A percentile compares a stretch with the other conserved stretches of the same genome.
These are phyloP conservation scores for Camelina neglecta DNA, from an alignment of 345 rosid genomes.

Conservation along the genomic window DNA sequence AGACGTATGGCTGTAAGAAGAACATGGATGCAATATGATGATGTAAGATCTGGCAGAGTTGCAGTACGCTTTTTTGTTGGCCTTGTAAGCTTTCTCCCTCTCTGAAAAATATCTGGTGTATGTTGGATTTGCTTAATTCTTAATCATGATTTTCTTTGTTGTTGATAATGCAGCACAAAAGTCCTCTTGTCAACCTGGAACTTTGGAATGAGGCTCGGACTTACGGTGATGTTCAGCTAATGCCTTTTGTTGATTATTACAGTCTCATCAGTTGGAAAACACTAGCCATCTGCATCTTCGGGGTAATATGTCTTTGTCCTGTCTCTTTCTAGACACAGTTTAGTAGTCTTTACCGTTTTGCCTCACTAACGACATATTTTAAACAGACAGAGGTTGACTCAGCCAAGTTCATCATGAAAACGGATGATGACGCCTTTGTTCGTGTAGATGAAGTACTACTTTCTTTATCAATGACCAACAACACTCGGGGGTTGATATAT, in stretches of 20 bases:
- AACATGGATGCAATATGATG: constrained; percentile 97
- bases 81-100: constrained; percentile 63
- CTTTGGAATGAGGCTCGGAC: constrained; percentile 92
- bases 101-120: neutral
- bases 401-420: constrained; percentile 93
- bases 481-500: constrained; percentile 70
- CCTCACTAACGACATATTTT: constrained; percentile 43
- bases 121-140: neutral
- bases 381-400: constrained; percentile 74
- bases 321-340: constrained; percentile 6
- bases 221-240: constrained; percentile 86
- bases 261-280: constrained; percentile 97
- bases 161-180: constrained; percentile 82
- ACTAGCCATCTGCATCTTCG: constrained; percentile 91
- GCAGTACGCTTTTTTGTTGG: constrained; percentile 99
- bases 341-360: neutral
- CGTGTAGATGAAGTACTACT: constrained; percentile 86
- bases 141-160: constrained; percentile 6
- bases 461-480: constrained; percentile 66
- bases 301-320: constrained; percentile 59
- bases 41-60: constrained; percentile 72
- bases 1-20: constrained; percentile 96
- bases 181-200: constrained; percentile 83
- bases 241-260: constrained; percentile 99
- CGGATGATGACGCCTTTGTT: constrained; percentile 97